A percentile compares a stretch with the other conserved stretches of the same genome.
These are phyloP conservation scores for Rhytidiadelphus loreus DNA, from an alignment of 225 moss, liverwort and hornwort genomes.

Conservation along the genomic window DNA sequence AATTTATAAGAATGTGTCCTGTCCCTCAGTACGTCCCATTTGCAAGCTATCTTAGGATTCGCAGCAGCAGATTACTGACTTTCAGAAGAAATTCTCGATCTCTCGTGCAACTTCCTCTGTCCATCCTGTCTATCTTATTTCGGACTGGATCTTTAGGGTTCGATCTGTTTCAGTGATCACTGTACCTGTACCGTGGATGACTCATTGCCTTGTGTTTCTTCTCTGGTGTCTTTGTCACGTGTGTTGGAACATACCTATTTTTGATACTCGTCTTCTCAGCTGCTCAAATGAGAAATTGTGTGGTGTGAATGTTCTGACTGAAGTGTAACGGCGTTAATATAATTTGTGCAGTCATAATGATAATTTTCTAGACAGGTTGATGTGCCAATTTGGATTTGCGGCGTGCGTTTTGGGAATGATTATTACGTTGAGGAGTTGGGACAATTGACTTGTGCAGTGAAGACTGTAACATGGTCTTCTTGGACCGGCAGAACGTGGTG, in stretches of 20 bases:
- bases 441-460: background rate
- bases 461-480: background rate
- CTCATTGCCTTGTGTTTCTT: background rate
- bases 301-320: background rate
- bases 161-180: background rate
- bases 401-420: background rate
- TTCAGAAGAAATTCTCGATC: background rate
- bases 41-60: background rate
- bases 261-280: background rate
- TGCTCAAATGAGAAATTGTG: background rate
- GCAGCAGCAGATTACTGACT: background rate
- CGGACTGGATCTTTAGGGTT: background rate
- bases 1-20: conserved; percentile 18
- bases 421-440: background rate
- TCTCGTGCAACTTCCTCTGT: background rate
- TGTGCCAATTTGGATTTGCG: background rate
- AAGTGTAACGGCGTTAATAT: background rate
- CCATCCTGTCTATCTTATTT: background rate
- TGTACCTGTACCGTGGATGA: background rate
- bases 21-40: conserved; percentile 4
- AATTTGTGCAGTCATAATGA: background rate
- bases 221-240: background rate
- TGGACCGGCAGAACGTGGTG: too few relatives aligned
- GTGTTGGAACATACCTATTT: background rate
- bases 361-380: background rate